phyloP scores from a whole-genome alignment of 2,329 filamentous ascomycete genomes.

The Aureobasidium sp. region DNA sequence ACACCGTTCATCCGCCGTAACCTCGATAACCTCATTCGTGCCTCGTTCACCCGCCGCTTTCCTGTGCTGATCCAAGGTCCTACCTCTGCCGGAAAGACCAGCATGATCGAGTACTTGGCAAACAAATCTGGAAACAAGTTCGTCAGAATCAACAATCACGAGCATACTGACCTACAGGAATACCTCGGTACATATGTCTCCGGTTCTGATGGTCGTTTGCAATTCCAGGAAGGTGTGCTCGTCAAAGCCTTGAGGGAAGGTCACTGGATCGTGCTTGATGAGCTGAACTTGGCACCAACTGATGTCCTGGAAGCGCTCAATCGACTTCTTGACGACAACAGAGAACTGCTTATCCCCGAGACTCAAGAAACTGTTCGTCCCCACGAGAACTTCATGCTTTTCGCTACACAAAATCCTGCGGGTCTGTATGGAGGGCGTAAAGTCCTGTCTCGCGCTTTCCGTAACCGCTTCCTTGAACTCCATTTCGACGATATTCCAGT shows the following conservation, averaged over 20 bases:
- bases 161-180: slow-evolving; percentile 96
- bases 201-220: slow-evolving; percentile 71
- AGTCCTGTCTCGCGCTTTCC: slow-evolving; percentile 84
- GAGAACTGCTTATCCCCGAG: slow-evolving; percentile 90
- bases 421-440: slow-evolving; percentile 94
- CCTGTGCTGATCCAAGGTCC: slow-evolving; percentile 94
- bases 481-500: slow-evolving; percentile 98
- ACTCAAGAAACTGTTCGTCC: slow-evolving; percentile 90
- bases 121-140: slow-evolving; percentile 95
- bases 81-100: slow-evolving; percentile 95
- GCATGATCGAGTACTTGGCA: slow-evolving; percentile 98
- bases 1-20: slow-evolving; percentile 94
- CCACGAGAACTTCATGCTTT: slow-evolving; percentile 93
- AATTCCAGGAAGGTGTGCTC: slow-evolving; percentile 87
- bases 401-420: slow-evolving; percentile 94
- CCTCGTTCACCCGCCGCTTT: slow-evolving; percentile 84
- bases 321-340: slow-evolving; percentile 88
- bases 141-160: slow-evolving; percentile 98
- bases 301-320: slow-evolving; percentile 96
- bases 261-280: slow-evolving; percentile 97
- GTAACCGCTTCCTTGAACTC: slow-evolving; percentile 92
- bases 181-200: slow-evolving; percentile 95
- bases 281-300: slow-evolving; percentile 91
- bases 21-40: slow-evolving; percentile 85
- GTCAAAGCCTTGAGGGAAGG: slow-evolving; percentile 88